Conservation (phyloP, 2,329 filamentous ascomycete genomes). For the Colletotrichum magnum region DNA sequence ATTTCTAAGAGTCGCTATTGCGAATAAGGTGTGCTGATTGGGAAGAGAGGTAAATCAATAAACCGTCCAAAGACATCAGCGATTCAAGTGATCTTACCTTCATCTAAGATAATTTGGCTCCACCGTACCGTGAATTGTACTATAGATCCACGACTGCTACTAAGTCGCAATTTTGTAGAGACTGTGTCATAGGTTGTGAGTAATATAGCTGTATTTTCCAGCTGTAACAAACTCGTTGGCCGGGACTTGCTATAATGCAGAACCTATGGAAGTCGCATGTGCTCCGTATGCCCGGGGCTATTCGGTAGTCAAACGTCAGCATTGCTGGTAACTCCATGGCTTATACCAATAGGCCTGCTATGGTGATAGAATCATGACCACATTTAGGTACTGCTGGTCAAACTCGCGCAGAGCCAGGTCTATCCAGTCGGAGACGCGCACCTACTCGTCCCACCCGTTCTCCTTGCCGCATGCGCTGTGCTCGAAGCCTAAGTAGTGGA, state of each 20-base stretch:
- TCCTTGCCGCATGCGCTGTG: neutral
- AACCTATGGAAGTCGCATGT: conserved; percentile 43
- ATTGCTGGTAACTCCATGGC: too few relatives aligned
- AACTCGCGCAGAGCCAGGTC: conserved; percentile 20
- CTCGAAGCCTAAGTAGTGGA: conserved; percentile 3
- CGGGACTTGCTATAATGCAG: conserved; percentile 50
- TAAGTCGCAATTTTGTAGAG: conserved; percentile 50
- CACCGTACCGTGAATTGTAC: conserved; percentile 53
- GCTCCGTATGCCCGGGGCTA: conserved; percentile 44
- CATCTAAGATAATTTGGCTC: conserved; percentile 57
- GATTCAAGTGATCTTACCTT: conserved; percentile 46
- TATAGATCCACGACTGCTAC: conserved; percentile 7
- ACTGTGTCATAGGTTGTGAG: conserved; percentile 60
- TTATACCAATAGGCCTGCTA: neutral
- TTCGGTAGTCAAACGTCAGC: too few relatives aligned
- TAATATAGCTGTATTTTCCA: conserved; percentile 47
- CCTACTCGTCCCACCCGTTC: conserved; percentile 25
- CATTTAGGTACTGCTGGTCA: conserved; percentile 5
- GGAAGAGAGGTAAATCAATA: neutral
- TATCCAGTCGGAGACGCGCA: conserved; percentile 33
- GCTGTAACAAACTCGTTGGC: conserved; percentile 30
- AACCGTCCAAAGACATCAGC: too few relatives aligned
- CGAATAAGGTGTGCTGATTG: conserved; percentile 58
- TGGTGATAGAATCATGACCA: conserved; percentile 2
- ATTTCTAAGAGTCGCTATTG: conserved; percentile 51